A percentile compares a stretch with the other conserved stretches of the same genome.
These are phyloP conservation scores for Clitopilus passeckerianus DNA, from an alignment of 768 basidiomycete species.

Conservation along the genomic window DNA sequence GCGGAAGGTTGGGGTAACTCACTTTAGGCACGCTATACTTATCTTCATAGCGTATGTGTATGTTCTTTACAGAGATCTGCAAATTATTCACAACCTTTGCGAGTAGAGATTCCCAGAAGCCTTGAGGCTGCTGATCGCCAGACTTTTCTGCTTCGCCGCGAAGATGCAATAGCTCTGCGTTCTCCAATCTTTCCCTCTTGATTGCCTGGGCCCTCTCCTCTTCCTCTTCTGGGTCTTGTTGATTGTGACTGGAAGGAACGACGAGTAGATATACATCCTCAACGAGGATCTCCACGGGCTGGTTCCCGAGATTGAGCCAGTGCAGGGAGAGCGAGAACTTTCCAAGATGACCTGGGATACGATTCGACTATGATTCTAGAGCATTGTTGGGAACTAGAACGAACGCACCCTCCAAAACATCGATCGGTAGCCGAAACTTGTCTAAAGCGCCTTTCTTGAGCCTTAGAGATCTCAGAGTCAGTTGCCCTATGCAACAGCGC, in stretches of 20 bases:
- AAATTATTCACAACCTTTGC: constrained; percentile 93
- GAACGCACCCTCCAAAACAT: constrained; percentile 83
- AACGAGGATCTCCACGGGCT: constrained; percentile 85
- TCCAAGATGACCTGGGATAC: constrained; percentile 67
- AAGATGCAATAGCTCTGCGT: constrained; percentile 79
- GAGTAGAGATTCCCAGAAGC: constrained; percentile 75
- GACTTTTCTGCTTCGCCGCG: constrained; percentile 44
- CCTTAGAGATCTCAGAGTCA: constrained; percentile 74
- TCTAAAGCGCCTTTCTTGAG: constrained; percentile 93
- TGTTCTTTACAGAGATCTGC: constrained; percentile 92
- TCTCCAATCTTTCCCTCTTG: constrained; percentile 85
- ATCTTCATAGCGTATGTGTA: constrained; percentile 97
- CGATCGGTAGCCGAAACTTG: constrained; percentile 92
- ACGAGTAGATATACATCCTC: constrained; percentile 96
- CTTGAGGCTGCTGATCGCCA: constrained; percentile 58
- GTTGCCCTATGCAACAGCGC: constrained; percentile 45
- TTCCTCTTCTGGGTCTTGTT: constrained; percentile 77
- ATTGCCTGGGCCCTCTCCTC: constrained; percentile 75
- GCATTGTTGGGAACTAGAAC: too few species aligned
- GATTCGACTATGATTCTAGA: not conserved
- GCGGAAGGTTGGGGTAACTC: constrained; percentile 22
- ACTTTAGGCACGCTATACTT: constrained; percentile 90
- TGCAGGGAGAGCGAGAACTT: constrained; percentile 82
- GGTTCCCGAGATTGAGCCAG: constrained; percentile 85
- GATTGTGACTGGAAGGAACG: constrained; percentile 68